Conservation (phyloP, 1,284 basidiomycete genomes). For the Apiotrichum siamense region DNA sequence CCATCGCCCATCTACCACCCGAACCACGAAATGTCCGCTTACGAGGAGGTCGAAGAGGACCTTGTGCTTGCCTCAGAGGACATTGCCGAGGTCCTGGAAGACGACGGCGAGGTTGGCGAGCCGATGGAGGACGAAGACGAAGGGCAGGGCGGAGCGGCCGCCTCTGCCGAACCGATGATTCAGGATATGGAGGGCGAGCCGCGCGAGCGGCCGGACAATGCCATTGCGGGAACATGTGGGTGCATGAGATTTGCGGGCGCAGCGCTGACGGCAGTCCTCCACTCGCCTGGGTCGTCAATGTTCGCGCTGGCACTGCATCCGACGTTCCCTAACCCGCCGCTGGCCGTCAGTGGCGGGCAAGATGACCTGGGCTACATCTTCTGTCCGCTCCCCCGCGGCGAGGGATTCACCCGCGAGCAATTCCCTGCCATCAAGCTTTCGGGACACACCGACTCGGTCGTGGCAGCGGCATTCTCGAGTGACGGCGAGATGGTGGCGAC, state of each 20-base stretch:
- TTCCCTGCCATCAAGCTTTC: constrained; percentile 74
- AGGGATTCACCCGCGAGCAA: constrained; percentile 54
- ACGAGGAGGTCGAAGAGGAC: constrained; percentile 9
- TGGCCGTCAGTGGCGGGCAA: constrained; percentile 88
- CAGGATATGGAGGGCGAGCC: constrained; percentile 21
- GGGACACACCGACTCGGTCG: constrained; percentile 90
- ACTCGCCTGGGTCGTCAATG: constrained; percentile 56
- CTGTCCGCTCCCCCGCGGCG: constrained; percentile 33
- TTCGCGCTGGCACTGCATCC: constrained; percentile 79
- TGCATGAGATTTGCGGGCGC: neutral
- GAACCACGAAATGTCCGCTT: neutral
- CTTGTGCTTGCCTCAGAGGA: constrained; percentile 12
- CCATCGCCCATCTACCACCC: neutral
- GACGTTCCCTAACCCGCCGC: constrained; percentile 62
- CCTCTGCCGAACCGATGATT: constrained; percentile 25
- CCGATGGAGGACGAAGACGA: constrained; percentile 46
- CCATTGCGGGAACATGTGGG: constrained; percentile 23
- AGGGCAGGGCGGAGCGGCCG: constrained; percentile 24
- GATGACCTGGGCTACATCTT: constrained; percentile 94
- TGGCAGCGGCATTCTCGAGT: constrained; percentile 67
- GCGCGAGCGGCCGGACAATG: constrained; percentile 21
- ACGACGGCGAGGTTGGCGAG: constrained; percentile 59
- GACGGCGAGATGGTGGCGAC: constrained; percentile 91
- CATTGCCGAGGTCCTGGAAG: constrained; percentile 47
- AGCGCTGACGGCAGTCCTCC: constrained; percentile 35